These are phyloP conservation scores for Candolleomyces eurysporus DNA, from an alignment of 768 basidiomycete genomes.

Conservation along the genomic window DNA sequence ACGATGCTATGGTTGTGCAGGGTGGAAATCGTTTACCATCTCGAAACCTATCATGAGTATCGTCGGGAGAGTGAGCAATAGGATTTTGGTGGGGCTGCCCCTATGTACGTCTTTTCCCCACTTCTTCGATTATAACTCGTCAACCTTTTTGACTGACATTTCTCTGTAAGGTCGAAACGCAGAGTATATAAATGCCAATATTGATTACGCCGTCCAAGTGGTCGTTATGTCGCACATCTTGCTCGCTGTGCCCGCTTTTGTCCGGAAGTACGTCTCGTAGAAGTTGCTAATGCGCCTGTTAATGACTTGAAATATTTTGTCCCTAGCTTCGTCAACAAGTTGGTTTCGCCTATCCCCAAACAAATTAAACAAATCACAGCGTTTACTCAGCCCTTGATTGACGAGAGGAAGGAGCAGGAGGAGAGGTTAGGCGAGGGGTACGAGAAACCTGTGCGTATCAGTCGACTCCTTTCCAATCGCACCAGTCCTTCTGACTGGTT, in stretches of 20 bases:
- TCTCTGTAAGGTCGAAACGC: slow-evolving; percentile 27
- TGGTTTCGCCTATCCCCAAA: slow-evolving; percentile 2
- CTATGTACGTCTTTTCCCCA: slow-evolving; percentile 1
- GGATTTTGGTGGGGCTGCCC: slow-evolving; percentile 6
- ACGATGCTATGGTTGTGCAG: background rate
- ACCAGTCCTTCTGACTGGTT: background rate
- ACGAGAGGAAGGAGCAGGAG: slow-evolving; percentile 7
- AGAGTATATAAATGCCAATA: slow-evolving; percentile 28
- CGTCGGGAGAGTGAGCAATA: background rate
- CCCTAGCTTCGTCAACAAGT: background rate
- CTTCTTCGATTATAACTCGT: background rate
- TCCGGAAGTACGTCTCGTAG: slow-evolving; percentile 35
- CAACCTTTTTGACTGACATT: background rate
- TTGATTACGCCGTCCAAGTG: slow-evolving; percentile 30
- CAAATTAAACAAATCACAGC: slow-evolving; percentile 2
- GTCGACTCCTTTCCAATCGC: background rate
- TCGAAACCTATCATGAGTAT: background rate
- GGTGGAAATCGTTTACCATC: background rate
- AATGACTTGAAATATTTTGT: background rate
- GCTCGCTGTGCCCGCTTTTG: slow-evolving; percentile 31
- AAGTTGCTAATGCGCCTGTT: slow-evolving; percentile 1
- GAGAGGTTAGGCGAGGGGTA: slow-evolving; percentile 6
- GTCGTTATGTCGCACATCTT: slow-evolving; percentile 23
- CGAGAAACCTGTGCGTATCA: slow-evolving; percentile 8
- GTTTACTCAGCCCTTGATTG: slow-evolving; percentile 11